These are phyloP conservation scores for Berkeleyomyces basicola DNA, from an alignment of 2,329 filamentous ascomycete genomes.

Conservation along the genomic window DNA sequence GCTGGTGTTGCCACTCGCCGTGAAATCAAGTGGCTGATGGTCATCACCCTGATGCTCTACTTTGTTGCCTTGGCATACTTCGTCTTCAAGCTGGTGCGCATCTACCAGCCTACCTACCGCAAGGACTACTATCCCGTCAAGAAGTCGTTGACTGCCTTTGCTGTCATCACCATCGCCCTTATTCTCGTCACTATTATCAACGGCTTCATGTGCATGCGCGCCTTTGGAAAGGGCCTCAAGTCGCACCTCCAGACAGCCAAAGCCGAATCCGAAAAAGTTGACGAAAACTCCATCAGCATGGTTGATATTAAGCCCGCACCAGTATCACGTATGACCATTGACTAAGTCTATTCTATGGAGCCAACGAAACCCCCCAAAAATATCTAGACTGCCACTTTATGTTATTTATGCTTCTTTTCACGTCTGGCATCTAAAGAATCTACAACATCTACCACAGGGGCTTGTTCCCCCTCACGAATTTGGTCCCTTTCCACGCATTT, in stretches of 20 bases:
- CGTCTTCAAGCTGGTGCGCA: slow-evolving; percentile 92
- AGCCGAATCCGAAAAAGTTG: slow-evolving; percentile 36
- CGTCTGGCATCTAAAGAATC: slow-evolving; percentile 9
- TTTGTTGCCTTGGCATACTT: slow-evolving; percentile 86
- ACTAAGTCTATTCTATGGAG: slow-evolving; percentile 24
- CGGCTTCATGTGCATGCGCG: slow-evolving; percentile 71
- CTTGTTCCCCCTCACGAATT: too few species aligned
- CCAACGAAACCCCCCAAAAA: not conserved
- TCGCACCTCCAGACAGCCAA: slow-evolving; percentile 52
- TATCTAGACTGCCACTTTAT: not conserved
- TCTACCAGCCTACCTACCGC: slow-evolving; percentile 53
- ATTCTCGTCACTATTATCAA: slow-evolving; percentile 80
- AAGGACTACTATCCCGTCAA: slow-evolving; percentile 59
- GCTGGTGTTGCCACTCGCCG: slow-evolving; percentile 68
- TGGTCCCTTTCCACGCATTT: not conserved
- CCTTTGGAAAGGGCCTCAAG: slow-evolving; percentile 83
- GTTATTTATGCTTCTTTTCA: slow-evolving; percentile 1
- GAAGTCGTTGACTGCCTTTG: slow-evolving; percentile 80
- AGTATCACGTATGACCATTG: slow-evolving; percentile 44
- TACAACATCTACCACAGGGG: not conserved
- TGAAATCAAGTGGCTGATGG: slow-evolving; percentile 68
- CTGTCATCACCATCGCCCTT: slow-evolving; percentile 76
- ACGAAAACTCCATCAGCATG: slow-evolving; percentile 38
- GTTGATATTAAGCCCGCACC: slow-evolving; percentile 39
- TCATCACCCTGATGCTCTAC: slow-evolving; percentile 65